phyloP scores from a whole-genome alignment of 495 filamentous ascomycete genomes.

The Trichoderma asperelloides region DNA sequence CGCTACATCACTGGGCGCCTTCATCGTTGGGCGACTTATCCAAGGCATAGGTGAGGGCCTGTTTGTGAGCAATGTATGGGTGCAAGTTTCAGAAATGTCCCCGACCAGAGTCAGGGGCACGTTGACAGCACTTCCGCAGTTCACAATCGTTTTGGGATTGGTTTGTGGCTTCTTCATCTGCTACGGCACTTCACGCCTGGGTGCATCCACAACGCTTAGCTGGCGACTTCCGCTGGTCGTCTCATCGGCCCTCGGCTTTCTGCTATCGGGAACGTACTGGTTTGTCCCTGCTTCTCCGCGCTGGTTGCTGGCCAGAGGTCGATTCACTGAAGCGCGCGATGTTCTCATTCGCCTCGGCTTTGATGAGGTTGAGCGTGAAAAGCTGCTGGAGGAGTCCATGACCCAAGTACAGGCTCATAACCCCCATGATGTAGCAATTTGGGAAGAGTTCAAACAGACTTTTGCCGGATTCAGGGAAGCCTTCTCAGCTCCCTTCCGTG shows the following conservation, averaged over 20 bases:
- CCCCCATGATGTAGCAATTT: neutral
- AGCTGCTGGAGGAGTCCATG: constrained; percentile 18
- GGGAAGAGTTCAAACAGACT: constrained; percentile 12
- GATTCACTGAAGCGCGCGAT: constrained; percentile 15
- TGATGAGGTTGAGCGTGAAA: constrained; percentile 19
- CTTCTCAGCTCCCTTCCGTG: constrained; percentile 15
- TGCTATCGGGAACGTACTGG: constrained; percentile 27
- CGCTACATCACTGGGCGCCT: constrained; percentile 44
- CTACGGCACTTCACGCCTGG: constrained; percentile 47
- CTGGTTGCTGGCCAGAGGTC: constrained; percentile 32
- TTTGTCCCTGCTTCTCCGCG: constrained; percentile 34
- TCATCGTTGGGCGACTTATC: constrained; percentile 47
- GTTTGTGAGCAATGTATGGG: constrained; percentile 48
- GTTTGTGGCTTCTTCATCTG: constrained; percentile 52
- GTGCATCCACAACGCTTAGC: constrained; percentile 36
- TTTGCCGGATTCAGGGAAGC: constrained; percentile 16
- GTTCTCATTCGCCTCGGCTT: constrained; percentile 20
- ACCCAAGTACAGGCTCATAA: constrained; percentile 9
- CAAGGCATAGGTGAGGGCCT: constrained; percentile 53
- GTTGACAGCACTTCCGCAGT: constrained; percentile 48
- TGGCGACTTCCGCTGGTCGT: constrained; percentile 51
- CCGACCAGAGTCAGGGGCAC: constrained; percentile 43
- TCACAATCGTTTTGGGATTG: constrained; percentile 45
- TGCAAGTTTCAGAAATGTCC: constrained; percentile 56
- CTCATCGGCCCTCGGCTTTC: constrained; percentile 31